phyloP scores from a whole-genome alignment of 1,284 basidiomycete species.

The Tilletia caries region DNA sequence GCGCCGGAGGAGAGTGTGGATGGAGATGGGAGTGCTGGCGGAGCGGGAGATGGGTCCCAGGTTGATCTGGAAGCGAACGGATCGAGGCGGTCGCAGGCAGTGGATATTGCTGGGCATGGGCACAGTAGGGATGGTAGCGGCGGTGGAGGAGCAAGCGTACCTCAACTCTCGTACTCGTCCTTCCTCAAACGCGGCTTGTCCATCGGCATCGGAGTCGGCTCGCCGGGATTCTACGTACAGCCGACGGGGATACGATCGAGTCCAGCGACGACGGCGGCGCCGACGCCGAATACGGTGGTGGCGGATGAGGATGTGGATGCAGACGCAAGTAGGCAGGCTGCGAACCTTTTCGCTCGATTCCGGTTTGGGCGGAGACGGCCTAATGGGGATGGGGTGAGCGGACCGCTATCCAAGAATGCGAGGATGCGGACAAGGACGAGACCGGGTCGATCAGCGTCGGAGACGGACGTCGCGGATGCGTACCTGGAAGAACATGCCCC shows the following conservation, averaged over 20 bases:
- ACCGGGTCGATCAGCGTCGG: not conserved
- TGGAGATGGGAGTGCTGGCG: not conserved
- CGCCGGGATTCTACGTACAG: constrained; percentile 46
- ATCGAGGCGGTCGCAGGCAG: too few relatives aligned
- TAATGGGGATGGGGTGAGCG: not conserved
- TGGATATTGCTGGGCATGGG: not conserved
- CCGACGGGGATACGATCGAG: not conserved
- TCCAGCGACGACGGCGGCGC: not conserved
- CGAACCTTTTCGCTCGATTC: not conserved
- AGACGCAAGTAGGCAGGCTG: not conserved
- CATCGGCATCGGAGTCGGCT: constrained; percentile 47
- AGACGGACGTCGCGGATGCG: constrained; percentile 12
- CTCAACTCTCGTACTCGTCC: constrained; percentile 31
- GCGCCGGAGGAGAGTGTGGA: not conserved
- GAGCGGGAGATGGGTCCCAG: not conserved
- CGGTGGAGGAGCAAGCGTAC: not conserved
- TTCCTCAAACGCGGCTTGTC: constrained; percentile 46
- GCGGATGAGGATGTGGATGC: not conserved
- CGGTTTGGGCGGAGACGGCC: not conserved
- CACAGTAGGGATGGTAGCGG: not conserved
- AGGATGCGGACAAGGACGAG: not conserved
- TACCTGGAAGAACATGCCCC: not conserved
- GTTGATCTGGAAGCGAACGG: not conserved
- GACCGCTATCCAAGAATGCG: not conserved
- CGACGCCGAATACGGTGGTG: not conserved